Percentiles rank a stretch among this genome's conserved stretches.
These are phyloP conservation scores for Meripilus lineatus DNA, from an alignment of 1,284 basidiomycete species.

Conservation along the genomic window DNA sequence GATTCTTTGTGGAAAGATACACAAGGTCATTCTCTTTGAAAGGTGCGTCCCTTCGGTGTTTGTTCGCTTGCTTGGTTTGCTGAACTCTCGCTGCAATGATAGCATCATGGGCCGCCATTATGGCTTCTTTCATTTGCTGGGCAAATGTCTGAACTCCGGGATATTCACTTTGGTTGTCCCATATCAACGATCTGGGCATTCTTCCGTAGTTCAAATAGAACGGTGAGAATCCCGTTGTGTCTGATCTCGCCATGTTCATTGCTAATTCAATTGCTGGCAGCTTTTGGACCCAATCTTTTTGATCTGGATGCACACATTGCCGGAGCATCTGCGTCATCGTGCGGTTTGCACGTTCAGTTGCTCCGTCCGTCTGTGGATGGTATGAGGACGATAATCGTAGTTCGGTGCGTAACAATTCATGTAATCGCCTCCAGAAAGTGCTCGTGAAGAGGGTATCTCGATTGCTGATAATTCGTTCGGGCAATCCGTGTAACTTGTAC, in stretches of 20 bases:
- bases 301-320: conserved; percentile 16
- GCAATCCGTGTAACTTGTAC: conserved; percentile 20
- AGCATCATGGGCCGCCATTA: conserved; percentile 20
- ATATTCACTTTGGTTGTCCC: background rate
- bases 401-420: conserved; percentile 20
- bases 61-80: no score
- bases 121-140: background rate
- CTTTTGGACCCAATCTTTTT: no score
- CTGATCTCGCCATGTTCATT: no score
- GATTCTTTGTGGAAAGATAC: no score
- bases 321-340: conserved; percentile 23
- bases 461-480: conserved; percentile 18
- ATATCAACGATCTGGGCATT: conserved; percentile 17
- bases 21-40: conserved; percentile 24
- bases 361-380: no score
- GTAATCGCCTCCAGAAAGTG: conserved; percentile 22
- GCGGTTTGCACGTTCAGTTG: no score
- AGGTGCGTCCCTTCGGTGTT: conserved; percentile 26
- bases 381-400: conserved; percentile 24
- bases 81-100: conserved; percentile 17
- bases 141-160: conserved; percentile 1
- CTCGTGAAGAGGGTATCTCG: no score
- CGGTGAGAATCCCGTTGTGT: conserved; percentile 29
- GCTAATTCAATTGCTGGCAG: no score
- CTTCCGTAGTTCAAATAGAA: conserved; percentile 31